phyloP scores from a whole-genome alignment of 495 filamentous ascomycete species.

The Penicillium odoratum region DNA sequence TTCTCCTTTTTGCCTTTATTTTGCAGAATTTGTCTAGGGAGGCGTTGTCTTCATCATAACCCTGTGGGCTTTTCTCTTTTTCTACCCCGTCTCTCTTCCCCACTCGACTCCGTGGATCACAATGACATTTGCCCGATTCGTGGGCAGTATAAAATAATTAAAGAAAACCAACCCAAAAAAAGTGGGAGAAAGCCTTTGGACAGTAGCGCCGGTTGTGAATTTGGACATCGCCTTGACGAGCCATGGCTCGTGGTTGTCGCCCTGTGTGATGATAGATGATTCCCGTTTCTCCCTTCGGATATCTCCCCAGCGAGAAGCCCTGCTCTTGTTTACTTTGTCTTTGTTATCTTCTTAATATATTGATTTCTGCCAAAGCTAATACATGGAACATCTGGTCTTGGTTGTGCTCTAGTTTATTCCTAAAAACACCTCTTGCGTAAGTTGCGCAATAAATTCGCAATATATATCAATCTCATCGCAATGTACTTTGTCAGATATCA shows the following conservation, averaged over 20 bases:
- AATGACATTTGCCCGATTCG: slow-evolving; percentile 26
- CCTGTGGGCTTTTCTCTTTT: slow-evolving; percentile 47
- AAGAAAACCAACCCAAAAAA: slow-evolving; percentile 21
- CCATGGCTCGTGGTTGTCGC: slow-evolving; percentile 12
- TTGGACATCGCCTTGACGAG: slow-evolving; percentile 14
- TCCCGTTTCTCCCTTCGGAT: slow-evolving; percentile 29
- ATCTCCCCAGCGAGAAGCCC: slow-evolving; percentile 30
- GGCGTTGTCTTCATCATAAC: slow-evolving; percentile 53
- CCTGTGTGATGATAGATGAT: slow-evolving; percentile 38
- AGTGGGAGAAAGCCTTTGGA: slow-evolving; percentile 17
- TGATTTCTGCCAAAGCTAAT: slow-evolving; percentile 39
- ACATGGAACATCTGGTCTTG: slow-evolving; percentile 32
- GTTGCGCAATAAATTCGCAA: background rate
- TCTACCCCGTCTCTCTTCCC: slow-evolving; percentile 26
- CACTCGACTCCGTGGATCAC: slow-evolving; percentile 26
- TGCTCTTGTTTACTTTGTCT: slow-evolving; percentile 22
- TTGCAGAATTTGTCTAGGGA: slow-evolving; percentile 55
- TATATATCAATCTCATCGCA: background rate
- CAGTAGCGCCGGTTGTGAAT: slow-evolving; percentile 19
- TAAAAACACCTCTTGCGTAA: background rate
- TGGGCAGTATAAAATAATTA: slow-evolving; percentile 30
- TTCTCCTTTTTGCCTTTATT: slow-evolving; percentile 36
- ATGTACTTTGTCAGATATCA: too few relatives aligned
- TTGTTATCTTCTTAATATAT: slow-evolving; percentile 13
- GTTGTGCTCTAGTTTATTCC: background rate